Base-by-base conservation (phyloP, 2,329 filamentous ascomycete species). In the Thielaviopsis punctulata region DNA sequence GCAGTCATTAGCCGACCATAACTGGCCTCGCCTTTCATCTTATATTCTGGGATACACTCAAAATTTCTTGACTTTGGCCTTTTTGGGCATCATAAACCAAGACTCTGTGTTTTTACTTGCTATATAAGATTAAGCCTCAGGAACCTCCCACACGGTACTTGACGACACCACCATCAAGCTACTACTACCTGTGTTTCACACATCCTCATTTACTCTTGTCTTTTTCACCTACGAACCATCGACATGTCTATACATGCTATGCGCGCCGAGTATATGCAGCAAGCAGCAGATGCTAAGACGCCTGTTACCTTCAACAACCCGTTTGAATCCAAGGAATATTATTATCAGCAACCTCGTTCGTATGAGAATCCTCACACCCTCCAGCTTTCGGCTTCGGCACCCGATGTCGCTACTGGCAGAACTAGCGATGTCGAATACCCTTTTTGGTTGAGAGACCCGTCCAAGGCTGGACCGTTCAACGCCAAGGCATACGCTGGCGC, bases 401-500 rank as follows among this genome's bases (percentile, higher is more conserved):
- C 49, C 24, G 41, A 51, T 24, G 41, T 45, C n/a, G 24, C 49
- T 5, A 36, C 41, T 22, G 44, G 43, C 18, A 36, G 49, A 45
- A 45, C 43, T 18, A 45, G 49, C 8, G 49, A 51, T 39, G 49
- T 51, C 3, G 41, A 51, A 15, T 45, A 51, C 19, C 41, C 49
- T 4, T 51, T 51, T 43, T 51, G 49, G 49, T 19, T 51, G 25
- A 45, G 33, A 21, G 44, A 46, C 43, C 44, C 39, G n/a, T 39
- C 49, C 19, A 51, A 51, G 27, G 27, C 22, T 15, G 49, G 43
- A 10, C 49, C 49, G 5, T 51, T 45, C 39, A 43, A 51, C 24
- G 23, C 49, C 24, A 51, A 46, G 25, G 49, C 49, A 9, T 51
- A 51, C 33, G 49, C 41, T 13, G 49, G 49, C n/a, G 49, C 49